Base-by-base conservation (phyloP, 2,329 filamentous ascomycete genomes). In the Epicoccum nigrum region DNA sequence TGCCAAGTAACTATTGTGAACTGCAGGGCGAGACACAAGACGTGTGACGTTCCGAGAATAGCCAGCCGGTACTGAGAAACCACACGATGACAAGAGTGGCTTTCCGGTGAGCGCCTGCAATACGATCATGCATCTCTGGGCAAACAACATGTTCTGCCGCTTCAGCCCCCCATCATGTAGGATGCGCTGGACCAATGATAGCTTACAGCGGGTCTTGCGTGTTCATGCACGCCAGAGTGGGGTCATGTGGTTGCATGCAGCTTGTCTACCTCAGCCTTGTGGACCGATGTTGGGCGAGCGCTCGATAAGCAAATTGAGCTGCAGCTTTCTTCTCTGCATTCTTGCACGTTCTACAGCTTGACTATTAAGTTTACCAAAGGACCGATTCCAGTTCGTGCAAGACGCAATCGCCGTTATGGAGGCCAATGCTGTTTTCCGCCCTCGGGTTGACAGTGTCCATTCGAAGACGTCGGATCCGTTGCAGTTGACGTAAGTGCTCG, bases 171-270 rank as follows among this genome's bases (percentile, higher is more conserved):
- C 28, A 35, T 15, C 7, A 32, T 31, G 41, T 19, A 21, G 15
- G 15, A 35, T 35, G 41, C 16, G 21, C 21, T 33, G 28, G 39
- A n/a, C 28, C 39, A 41, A 52, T 52, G 13, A 21, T 12, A 32
- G 4, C 20, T 7, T 11, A 12, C 20, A 23, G 32, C 44, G 23
- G 23, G 23, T 25, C 23, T 37, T 48, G 38, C 43, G 46, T 32
- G 40, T 32, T 15, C 35, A 42, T 19, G 45, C 45, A 47, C 13
- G 28, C 9, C 31, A 19, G 17, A 28, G 31, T 35, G 41, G 37
- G 35, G 45, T 35, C n/a, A 33, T 17, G 38, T 20, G 38, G 4
- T 13, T 30, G 46, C 27, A 32, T 54, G n/a, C 19, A 42, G 15
- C 40, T 35, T 16, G 23, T 15, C 20, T 20, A n/a, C 40, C 23